phyloP scores from a whole-genome alignment of 1,284 basidiomycete genomes.

The Ustilago xerochloae region DNA sequence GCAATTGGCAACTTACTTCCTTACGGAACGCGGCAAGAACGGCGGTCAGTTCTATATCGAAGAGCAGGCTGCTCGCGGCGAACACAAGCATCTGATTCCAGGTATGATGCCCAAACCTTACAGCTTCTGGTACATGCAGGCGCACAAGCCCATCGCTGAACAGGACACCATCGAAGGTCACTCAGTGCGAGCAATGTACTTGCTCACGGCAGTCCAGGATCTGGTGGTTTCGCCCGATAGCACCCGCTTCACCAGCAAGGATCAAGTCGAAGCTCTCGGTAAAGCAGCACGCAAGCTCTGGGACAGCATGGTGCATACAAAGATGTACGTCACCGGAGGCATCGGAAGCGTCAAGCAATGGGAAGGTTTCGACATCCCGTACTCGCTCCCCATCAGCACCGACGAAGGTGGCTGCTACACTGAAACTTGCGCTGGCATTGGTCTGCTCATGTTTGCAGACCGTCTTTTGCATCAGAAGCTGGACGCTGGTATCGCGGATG shows the following conservation, averaged over 20 bases:
- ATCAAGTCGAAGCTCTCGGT: constrained; percentile 7
- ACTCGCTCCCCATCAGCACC: constrained; percentile 29
- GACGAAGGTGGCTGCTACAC: constrained; percentile 40
- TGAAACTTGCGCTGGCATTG: constrained; percentile 32
- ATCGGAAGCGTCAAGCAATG: constrained; percentile 34
- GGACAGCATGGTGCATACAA: constrained; percentile 21
- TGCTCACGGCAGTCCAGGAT: constrained; percentile 36
- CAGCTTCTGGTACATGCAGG: constrained; percentile 43
- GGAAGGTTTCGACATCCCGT: constrained; percentile 31
- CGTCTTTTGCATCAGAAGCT: constrained; percentile 19
- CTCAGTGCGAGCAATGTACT: constrained; percentile 32
- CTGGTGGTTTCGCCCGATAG: constrained; percentile 9
- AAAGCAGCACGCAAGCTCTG: constrained; percentile 15
- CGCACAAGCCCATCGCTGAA: constrained; percentile 29
- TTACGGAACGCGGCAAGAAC: constrained; percentile 29
- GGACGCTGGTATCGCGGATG: constrained; percentile 19
- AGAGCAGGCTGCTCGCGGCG: constrained; percentile 25
- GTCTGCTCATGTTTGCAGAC: constrained; percentile 27
- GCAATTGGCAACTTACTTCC: constrained; percentile 26
- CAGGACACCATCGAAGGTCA: constrained; percentile 37
- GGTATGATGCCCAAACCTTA: constrained; percentile 31
- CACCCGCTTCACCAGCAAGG: neutral
- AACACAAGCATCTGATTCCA: constrained; percentile 16
- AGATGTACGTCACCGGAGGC: constrained; percentile 40
- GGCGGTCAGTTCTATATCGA: constrained; percentile 28